Evolutionary conservation across 2,329 filamentous ascomycete genomes (phyloP), one percentile per base, ranked within the genome.

Genomic region (Graphilbum fragrans): DNA sequence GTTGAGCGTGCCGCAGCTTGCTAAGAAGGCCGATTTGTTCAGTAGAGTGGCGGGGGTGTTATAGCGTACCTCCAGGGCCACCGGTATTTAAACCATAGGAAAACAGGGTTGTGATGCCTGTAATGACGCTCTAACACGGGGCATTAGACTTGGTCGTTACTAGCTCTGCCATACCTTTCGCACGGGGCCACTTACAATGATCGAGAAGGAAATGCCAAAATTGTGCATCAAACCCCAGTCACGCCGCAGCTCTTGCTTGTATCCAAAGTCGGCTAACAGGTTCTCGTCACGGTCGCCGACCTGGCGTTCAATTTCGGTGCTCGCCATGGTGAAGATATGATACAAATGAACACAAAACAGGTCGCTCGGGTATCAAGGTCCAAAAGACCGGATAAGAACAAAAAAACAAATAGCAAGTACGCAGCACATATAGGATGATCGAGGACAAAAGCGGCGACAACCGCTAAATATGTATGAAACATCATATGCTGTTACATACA

Each of bases 181-280:
- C 6, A 20, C 19, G 7, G 14, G 3, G 6, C 35, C 7, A 36
- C 19, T 21, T 16, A 72, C 69, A 52, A 77, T 77, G 49, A 77
- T 77, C 6, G 70, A 74, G 52, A 77, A 77, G 0, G 71, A 76
- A 7, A 77, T 70, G 22, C 73, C 73, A 57, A 77, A 77, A 51
- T 77, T 77, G 50, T 77, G 73, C 39, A 69, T 58, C 45, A 77
- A 50, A 5, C 69, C 66, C 73, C 73, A 77, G 53, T 75, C 70
- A 38, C 73, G 62, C 29, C 66, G 64, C 47, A 77, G 54, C 49
- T 76, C 72, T 46, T 77, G 73, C 52, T 73, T 70, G 54, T 78
- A 79, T 2, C 74, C 74, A 49, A 77, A 64, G 47, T 71, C 64
- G 4, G 68, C 70, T 40, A 76, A 56, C 16, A 64, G 65, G 41